These are phyloP conservation scores for Ophiostoma sp. DNA, from an alignment of 2,329 filamentous ascomycete species.

Conservation along the genomic window DNA sequence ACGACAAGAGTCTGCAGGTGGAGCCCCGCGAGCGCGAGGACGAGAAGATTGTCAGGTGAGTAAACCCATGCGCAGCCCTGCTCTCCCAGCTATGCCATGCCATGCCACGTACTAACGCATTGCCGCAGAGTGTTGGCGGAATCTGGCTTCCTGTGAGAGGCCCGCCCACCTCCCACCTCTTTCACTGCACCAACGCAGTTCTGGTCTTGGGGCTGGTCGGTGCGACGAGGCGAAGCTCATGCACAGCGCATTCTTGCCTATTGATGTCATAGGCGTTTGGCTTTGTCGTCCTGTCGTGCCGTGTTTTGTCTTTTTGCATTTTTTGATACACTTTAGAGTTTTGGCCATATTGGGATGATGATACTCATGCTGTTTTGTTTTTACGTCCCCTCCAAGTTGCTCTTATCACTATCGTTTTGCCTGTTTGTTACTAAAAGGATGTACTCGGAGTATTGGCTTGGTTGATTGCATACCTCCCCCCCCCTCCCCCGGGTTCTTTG, in stretches of 20 bases:
- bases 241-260: not conserved
- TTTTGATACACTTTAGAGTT: conserved; percentile 24
- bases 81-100: not conserved
- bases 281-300: not conserved
- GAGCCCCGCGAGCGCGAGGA: conserved; percentile 96
- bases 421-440: not conserved
- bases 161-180: not conserved
- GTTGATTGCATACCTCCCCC: not conserved
- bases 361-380: not conserved
- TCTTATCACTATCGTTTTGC: not conserved
- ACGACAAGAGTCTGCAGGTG: conserved; percentile 88
- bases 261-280: not conserved
- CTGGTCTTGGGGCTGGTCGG: not conserved
- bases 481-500: not conserved
- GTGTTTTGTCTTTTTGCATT: not conserved
- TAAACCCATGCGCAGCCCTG: not conserved
- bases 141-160: conserved; percentile 33
- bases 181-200: not conserved
- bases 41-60: conserved; percentile 96
- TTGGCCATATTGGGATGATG: conserved; percentile 16
- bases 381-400: not conserved
- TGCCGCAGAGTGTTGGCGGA: conserved; percentile 33
- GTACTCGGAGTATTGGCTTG: conserved; percentile 3
- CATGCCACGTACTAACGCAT: conserved; percentile 19
- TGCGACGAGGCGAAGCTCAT: not conserved